Evolutionary conservation across 257 asterid genomes (phyloP).

Genomic region (Fraxinus anomala): DNA sequence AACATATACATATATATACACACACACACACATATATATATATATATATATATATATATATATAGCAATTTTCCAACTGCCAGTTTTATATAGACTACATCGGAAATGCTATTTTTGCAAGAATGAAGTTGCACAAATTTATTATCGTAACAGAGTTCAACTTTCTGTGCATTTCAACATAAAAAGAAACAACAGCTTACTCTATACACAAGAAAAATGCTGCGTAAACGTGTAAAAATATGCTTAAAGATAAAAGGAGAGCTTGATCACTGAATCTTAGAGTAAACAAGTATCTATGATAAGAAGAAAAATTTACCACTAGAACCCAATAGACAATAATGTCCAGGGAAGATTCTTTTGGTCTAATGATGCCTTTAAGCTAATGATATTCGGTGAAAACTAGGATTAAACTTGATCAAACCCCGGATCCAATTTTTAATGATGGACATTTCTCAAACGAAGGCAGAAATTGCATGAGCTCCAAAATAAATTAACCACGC

Average conservation of each 20-base stretch:
- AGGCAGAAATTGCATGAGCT: conserved; percentile 6
- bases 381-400: neutral
- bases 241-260: neutral
- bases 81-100: neutral
- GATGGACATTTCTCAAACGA: neutral
- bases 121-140: neutral
- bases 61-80: neutral
- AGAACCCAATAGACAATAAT: conserved; percentile 19
- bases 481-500: neutral
- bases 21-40: no score
- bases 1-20: neutral
- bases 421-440: neutral
- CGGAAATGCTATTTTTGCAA: neutral
- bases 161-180: no score
- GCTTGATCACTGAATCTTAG: neutral
- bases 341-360: conserved; percentile 9
- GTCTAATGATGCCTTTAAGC: conserved; percentile 4
- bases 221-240: no score
- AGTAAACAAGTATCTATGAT: conserved; percentile 4
- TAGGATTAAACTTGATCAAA: neutral
- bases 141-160: neutral
- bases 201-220: neutral
- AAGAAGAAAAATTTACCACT: neutral
- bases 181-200: neutral
- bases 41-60: no score